Evolutionary conservation across 2,329 filamentous ascomycete genomes (phyloP).

Genomic region (Tolypocladium amazonense): DNA sequence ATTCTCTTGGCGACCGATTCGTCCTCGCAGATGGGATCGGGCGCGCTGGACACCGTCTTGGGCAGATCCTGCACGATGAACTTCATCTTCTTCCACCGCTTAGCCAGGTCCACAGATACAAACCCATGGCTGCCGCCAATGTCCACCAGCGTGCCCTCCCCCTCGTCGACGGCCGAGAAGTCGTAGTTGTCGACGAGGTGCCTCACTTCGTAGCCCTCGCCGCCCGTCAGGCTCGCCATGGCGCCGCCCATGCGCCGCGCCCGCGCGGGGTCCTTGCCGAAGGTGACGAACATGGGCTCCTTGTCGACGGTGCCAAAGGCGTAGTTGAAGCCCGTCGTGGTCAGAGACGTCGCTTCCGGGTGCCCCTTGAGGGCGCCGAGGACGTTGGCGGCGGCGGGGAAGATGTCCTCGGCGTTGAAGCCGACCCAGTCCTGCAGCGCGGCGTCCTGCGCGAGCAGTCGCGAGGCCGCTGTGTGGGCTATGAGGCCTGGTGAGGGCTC

Average conservation of each 20-base stretch:
- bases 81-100: conserved; percentile 35
- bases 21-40: conserved; percentile 29
- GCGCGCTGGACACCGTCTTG: conserved; percentile 36
- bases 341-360: conserved; percentile 37
- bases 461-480: conserved; percentile 44
- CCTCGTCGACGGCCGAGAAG: conserved; percentile 33
- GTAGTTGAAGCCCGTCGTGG: conserved; percentile 39
- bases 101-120: conserved; percentile 43
- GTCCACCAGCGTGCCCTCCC: conserved; percentile 42
- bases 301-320: conserved; percentile 37
- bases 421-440: conserved; percentile 42
- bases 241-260: conserved; percentile 42
- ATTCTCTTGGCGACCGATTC: conserved; percentile 27
- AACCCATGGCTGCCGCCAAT: conserved; percentile 49
- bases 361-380: conserved; percentile 31
- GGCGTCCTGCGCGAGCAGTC: conserved; percentile 35
- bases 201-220: conserved; percentile 43
- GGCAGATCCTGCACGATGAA: conserved; percentile 46
- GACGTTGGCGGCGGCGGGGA: conserved; percentile 35
- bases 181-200: conserved; percentile 45
- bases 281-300: conserved; percentile 43
- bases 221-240: conserved; percentile 43
- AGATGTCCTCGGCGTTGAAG: conserved; percentile 44
- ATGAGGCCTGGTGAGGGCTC: conserved; percentile 39
- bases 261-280: conserved; percentile 35